Evolutionary conservation across 139 green algal species (phyloP).

Genomic region (Bryopsis sp.): DNA sequence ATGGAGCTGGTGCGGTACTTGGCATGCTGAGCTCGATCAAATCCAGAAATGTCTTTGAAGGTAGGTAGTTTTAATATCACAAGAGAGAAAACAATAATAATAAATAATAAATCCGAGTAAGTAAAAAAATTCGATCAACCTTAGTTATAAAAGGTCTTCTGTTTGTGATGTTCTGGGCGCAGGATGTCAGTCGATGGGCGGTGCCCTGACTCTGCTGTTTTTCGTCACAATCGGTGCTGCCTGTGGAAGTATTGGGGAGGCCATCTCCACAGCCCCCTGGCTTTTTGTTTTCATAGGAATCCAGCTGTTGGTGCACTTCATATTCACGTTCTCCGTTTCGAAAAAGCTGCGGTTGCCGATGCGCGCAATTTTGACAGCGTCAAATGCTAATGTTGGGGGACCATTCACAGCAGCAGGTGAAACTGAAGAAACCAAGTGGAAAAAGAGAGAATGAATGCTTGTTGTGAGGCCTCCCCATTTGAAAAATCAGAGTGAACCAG

Average conservation of each 20-base stretch:
- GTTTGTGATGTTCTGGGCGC: not conserved
- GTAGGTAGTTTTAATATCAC: too few species aligned
- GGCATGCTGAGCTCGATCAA: too few species aligned
- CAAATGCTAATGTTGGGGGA: constrained; percentile 68
- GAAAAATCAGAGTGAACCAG: too few species aligned
- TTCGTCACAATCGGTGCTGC: constrained; percentile 68
- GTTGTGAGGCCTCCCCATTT: too few species aligned
- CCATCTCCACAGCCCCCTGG: constrained; percentile 27
- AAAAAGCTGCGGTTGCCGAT: constrained; percentile 32
- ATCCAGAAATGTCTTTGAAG: too few species aligned
- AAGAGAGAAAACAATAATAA: too few species aligned
- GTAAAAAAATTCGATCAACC: too few species aligned
- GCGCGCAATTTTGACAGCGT: constrained; percentile 46
- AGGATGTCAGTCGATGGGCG: constrained; percentile 35
- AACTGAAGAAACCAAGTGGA: not conserved
- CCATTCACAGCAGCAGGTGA: constrained; percentile 56
- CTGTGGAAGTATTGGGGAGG: constrained; percentile 32
- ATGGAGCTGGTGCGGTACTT: not conserved
- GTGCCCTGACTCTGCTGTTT: constrained; percentile 60
- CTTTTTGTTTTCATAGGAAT: constrained; percentile 42
- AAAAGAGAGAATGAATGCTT: not conserved
- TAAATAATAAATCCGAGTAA: too few species aligned
- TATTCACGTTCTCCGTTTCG: constrained; percentile 24
- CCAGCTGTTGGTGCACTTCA: constrained; percentile 33
- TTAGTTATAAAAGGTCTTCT: not conserved